Evolutionary conservation across 2,329 filamentous ascomycete genomes (phyloP).

Genomic region (Helicocarpus griseus): DNA sequence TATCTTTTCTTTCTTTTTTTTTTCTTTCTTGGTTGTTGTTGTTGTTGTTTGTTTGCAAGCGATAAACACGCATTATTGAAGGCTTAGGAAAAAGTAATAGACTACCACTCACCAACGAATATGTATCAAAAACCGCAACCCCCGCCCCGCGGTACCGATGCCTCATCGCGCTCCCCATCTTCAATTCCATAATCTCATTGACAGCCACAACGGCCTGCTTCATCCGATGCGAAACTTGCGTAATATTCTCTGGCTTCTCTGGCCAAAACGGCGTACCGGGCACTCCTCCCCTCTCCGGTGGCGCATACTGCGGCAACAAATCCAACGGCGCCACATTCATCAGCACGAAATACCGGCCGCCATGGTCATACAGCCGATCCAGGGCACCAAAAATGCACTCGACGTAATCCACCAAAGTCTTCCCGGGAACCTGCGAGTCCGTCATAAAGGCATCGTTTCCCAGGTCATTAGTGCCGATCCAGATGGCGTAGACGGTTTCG

Average conservation of each 20-base stretch:
- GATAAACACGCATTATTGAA: too few species aligned
- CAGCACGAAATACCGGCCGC: constrained; percentile 61
- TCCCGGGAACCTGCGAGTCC: constrained; percentile 50
- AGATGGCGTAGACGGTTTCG: constrained; percentile 64
- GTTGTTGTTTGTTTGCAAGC: neutral
- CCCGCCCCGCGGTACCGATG: constrained; percentile 44
- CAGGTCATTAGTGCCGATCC: constrained; percentile 76
- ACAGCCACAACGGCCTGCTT: constrained; percentile 40
- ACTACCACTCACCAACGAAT: constrained; percentile 46
- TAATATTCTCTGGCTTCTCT: constrained; percentile 41
- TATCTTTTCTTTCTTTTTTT: too few species aligned
- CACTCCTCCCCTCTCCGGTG: constrained; percentile 36
- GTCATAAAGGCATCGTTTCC: constrained; percentile 56
- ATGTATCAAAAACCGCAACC: constrained; percentile 58
- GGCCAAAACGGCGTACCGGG: constrained; percentile 38
- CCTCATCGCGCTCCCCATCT: constrained; percentile 34
- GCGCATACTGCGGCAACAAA: constrained; percentile 56
- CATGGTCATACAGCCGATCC: constrained; percentile 53
- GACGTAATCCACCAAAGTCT: constrained; percentile 54
- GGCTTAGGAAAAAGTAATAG: constrained; percentile 1
- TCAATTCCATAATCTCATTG: constrained; percentile 44
- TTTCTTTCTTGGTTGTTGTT: too few species aligned
- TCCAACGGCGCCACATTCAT: constrained; percentile 61
- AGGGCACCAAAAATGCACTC: constrained; percentile 59
- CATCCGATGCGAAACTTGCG: constrained; percentile 43